These are phyloP conservation scores for Pythium plurisporium DNA, from an alignment of 352 stramenopile species.

Conservation along the genomic window DNA sequence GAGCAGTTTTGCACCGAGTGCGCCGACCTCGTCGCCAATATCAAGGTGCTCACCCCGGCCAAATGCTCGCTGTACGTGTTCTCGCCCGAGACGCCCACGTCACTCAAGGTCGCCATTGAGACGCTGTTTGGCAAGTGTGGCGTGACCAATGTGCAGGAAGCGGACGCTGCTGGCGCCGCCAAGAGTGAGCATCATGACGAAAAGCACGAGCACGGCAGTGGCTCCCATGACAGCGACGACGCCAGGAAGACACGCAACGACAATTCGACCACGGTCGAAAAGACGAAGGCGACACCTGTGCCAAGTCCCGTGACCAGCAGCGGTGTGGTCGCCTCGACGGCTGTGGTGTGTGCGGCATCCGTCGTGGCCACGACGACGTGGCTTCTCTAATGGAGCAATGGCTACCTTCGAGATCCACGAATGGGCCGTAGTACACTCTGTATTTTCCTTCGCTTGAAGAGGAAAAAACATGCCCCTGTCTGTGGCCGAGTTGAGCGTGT, in stretches of 20 bases:
- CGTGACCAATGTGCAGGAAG: not conserved
- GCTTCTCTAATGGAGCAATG: too few relatives aligned
- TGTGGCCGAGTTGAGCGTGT: too few relatives aligned
- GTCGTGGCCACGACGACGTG: not conserved
- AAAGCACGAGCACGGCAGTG: not conserved
- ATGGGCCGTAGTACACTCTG: too few relatives aligned
- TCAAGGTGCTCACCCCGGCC: not conserved
- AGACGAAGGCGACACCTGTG: not conserved
- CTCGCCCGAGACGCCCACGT: not conserved
- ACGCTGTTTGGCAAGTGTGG: slow-evolving; percentile 1
- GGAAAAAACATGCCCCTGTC: too few relatives aligned
- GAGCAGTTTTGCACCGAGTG: not conserved
- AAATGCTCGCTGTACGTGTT: not conserved
- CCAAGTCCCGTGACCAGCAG: not conserved
- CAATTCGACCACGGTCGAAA: not conserved
- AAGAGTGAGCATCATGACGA: too few relatives aligned
- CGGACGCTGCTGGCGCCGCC: too few relatives aligned
- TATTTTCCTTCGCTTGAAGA: too few relatives aligned
- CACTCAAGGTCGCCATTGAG: not conserved
- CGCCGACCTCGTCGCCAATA: not conserved
- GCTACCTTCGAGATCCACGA: too few relatives aligned
- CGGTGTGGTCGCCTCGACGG: not conserved
- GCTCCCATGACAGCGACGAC: not conserved
- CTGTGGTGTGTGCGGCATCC: not conserved
- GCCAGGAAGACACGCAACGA: not conserved